A percentile compares a stretch with the other conserved stretches of the same genome.
phyloP scores from a whole-genome alignment of 495 filamentous ascomycete species.

The Xylaria bambusicola region DNA sequence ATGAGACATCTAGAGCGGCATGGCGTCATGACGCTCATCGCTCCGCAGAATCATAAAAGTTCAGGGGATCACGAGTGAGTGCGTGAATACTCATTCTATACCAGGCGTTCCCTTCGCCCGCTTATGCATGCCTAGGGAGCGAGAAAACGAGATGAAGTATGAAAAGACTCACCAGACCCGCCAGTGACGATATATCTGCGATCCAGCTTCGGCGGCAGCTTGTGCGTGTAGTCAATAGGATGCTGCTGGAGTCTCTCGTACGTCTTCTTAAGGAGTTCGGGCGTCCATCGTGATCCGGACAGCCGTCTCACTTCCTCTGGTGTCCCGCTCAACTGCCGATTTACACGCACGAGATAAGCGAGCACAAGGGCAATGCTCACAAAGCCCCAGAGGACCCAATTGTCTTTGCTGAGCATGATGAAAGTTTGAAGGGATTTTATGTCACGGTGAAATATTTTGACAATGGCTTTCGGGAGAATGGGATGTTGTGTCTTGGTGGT shows the following conservation, averaged over 20 bases:
- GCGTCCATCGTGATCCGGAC: constrained; percentile 53
- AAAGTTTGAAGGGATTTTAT: too few relatives aligned
- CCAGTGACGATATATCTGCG: constrained; percentile 60
- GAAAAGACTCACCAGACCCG: constrained; percentile 52
- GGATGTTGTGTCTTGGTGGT: not conserved
- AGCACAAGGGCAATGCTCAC: constrained; percentile 16
- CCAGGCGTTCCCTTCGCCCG: not conserved
- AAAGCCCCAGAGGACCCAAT: constrained; percentile 6
- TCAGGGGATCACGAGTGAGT: not conserved
- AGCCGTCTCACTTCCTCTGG: constrained; percentile 48
- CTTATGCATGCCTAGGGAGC: not conserved
- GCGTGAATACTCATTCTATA: not conserved
- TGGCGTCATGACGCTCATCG: not conserved
- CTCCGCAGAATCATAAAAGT: not conserved
- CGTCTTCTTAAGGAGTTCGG: constrained; percentile 45
- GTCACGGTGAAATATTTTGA: too few relatives aligned
- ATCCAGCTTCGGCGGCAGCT: constrained; percentile 55
- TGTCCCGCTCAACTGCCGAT: constrained; percentile 45
- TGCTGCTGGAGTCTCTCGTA: constrained; percentile 43
- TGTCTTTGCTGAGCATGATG: not conserved
- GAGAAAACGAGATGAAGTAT: not conserved
- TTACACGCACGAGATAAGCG: constrained; percentile 53
- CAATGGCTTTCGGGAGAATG: too few relatives aligned
- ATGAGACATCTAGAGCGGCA: too few relatives aligned
- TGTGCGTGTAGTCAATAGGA: constrained; percentile 49